Evolutionary conservation across 495 filamentous ascomycete genomes (phyloP).

Genomic region (Glutinoglossum americanum): DNA sequence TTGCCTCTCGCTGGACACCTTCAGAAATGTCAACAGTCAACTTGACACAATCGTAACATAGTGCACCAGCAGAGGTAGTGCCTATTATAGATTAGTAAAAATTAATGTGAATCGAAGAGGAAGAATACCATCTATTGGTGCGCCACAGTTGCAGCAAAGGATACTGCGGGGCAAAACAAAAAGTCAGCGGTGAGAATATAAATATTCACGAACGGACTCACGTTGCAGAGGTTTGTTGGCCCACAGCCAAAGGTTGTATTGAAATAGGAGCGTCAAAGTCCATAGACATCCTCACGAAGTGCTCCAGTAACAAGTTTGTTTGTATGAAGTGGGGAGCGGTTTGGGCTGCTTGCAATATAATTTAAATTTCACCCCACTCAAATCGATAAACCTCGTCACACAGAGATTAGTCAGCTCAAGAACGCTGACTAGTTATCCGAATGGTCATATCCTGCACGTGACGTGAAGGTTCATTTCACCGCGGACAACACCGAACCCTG

Average conservation of each 20-base stretch:
- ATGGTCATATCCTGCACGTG: not conserved
- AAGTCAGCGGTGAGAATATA: constrained; percentile 5
- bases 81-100: not conserved
- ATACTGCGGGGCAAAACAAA: constrained; percentile 30
- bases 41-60: constrained; percentile 88
- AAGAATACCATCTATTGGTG: constrained; percentile 53
- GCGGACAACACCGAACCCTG: no score
- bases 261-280: constrained; percentile 43
- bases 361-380: not conserved
- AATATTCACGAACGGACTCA: constrained; percentile 19
- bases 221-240: constrained; percentile 34
- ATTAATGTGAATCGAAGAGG: not conserved
- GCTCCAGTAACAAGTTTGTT: no score
- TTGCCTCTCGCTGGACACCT: constrained; percentile 71
- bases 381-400: not conserved
- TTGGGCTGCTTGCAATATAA: not conserved
- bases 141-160: constrained; percentile 87
- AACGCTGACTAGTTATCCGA: no score
- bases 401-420: not conserved
- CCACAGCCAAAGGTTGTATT: constrained; percentile 25
- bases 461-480: not conserved
- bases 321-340: no score
- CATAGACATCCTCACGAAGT: constrained; percentile 35
- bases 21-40: constrained; percentile 82
- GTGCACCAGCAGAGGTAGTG: constrained; percentile 62